These are phyloP conservation scores for Zelopaecilomyces penicillatus DNA, from an alignment of 2,329 filamentous ascomycete genomes.

Conservation along the genomic window DNA sequence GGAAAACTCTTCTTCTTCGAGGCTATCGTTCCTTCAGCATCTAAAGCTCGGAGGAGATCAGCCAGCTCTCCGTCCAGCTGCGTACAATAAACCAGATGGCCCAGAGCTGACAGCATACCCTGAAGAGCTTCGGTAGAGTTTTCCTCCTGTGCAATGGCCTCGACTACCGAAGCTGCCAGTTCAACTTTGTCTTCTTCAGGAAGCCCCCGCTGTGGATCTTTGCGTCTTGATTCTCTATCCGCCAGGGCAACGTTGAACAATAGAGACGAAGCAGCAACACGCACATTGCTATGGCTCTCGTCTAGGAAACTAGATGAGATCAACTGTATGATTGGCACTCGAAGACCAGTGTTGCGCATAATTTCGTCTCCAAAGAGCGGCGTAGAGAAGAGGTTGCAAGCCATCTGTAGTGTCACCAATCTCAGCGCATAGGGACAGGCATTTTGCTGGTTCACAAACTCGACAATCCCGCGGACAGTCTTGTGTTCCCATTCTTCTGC, in stretches of 20 bases:
- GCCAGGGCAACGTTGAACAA: conserved; percentile 72
- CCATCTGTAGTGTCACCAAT: conserved; percentile 73
- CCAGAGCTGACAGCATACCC: conserved; percentile 68
- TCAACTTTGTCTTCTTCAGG: conserved; percentile 69
- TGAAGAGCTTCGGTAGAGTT: conserved; percentile 63
- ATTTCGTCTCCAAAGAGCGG: conserved; percentile 61
- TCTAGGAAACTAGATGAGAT: conserved; percentile 75
- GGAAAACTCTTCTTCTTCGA: conserved; percentile 50
- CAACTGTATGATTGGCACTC: conserved; percentile 55
- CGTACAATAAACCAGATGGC: conserved; percentile 64
- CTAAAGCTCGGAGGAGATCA: conserved; percentile 71
- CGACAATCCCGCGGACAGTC: conserved; percentile 55
- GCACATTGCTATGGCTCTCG: conserved; percentile 60
- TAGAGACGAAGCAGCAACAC: conserved; percentile 74
- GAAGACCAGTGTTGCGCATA: conserved; percentile 42
- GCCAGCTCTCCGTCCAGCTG: conserved; percentile 65
- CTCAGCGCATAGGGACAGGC: conserved; percentile 71
- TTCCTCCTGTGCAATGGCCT: conserved; percentile 55
- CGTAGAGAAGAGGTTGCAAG: conserved; percentile 77
- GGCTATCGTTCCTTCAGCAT: conserved; percentile 57
- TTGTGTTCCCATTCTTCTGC: conserved; percentile 63
- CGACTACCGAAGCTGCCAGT: conserved; percentile 69
- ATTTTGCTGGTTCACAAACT: conserved; percentile 46
- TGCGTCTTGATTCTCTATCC: conserved; percentile 57
- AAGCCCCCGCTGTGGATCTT: conserved; percentile 49